Base-by-base conservation (phyloP, 1,284 basidiomycete genomes). In the Malassezia cuniculi region DNA sequence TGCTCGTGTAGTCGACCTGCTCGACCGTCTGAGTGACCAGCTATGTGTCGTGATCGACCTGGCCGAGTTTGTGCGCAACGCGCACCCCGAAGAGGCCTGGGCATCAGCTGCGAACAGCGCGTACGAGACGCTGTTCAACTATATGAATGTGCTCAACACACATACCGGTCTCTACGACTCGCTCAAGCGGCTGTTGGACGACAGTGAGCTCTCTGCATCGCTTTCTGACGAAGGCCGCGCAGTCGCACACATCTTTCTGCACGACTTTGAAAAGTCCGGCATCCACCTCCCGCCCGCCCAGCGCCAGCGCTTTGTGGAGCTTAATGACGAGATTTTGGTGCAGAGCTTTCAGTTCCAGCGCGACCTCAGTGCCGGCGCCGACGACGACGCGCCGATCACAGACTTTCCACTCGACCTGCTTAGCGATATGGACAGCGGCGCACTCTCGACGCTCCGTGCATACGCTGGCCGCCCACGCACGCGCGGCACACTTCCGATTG, bases 121-220 rank as follows among this genome's bases (percentile, higher is more conserved):
- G 28, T 94, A 95, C 68, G 86, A 89, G 69, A 78, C 78, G 44
- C 72, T 95, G 41, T 94, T 86, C 72, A 82, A 86, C 68, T 90
- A 83, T 69, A 95, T 97, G 89, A 95, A 95, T 70, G 79, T 84
- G 27, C 74, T 97, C 45, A 97, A 97, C 69, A 95, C 89, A 12
- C 76, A 94, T 71, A 80, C 81, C n/a, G 85, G 81, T 14, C 71
- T 97, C 28, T 94, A 93, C 60, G 31, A 41, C 9, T 53, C 56
- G 16, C 62, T 73, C 12, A 46, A 58, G 7, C 56, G 61, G 32
- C 68, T 72, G 5, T 60, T 73, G 12, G 49, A 60, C 6, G 60
- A 68, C 21, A 21, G 45, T 26, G 34, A 68, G 18, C 34, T 61
- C 50, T 51, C 52, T 38, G 27, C 49, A 48, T 25, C 69, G 52